Conservation (phyloP, 2,329 filamentous ascomycete genomes). For the Shiraia bambusicola region DNA sequence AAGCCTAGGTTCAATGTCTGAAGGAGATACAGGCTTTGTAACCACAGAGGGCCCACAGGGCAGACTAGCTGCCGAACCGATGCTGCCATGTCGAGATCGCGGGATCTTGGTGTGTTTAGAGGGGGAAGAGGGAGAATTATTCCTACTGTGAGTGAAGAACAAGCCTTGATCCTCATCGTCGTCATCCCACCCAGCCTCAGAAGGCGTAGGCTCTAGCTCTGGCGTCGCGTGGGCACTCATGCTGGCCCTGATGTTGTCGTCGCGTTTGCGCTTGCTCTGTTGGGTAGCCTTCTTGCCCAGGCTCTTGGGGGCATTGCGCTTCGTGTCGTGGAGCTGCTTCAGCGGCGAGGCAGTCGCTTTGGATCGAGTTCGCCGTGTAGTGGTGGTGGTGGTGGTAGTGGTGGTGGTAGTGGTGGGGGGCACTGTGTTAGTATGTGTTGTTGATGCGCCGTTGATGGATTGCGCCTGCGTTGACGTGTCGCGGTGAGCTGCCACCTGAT, state of each 20-base stretch:
- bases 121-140: conserved; percentile 3
- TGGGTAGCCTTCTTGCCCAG: background rate
- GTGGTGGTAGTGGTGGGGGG: background rate
- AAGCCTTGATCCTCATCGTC: conserved; percentile 18
- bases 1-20: background rate
- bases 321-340: background rate
- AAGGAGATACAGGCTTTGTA: background rate
- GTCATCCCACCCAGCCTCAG: conserved; percentile 10
- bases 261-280: conserved; percentile 14
- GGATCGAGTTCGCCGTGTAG: background rate
- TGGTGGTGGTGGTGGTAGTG: background rate
- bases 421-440: too few relatives aligned
- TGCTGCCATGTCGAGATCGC: background rate
- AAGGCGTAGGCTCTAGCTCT: conserved; percentile 7
- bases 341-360: conserved; percentile 1
- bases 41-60: background rate
- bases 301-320: background rate
- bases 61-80: background rate
- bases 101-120: background rate
- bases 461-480: too few relatives aligned
- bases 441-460: too few relatives aligned
- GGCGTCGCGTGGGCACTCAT: conserved; percentile 9
- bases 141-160: conserved; percentile 26
- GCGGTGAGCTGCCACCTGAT: too few relatives aligned
- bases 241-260: conserved; percentile 3